Evolutionary conservation across 371 early-diverging fungal species (phyloP), one percentile per base, ranked within the genome.

Genomic region (Mucor saturninus): DNA sequence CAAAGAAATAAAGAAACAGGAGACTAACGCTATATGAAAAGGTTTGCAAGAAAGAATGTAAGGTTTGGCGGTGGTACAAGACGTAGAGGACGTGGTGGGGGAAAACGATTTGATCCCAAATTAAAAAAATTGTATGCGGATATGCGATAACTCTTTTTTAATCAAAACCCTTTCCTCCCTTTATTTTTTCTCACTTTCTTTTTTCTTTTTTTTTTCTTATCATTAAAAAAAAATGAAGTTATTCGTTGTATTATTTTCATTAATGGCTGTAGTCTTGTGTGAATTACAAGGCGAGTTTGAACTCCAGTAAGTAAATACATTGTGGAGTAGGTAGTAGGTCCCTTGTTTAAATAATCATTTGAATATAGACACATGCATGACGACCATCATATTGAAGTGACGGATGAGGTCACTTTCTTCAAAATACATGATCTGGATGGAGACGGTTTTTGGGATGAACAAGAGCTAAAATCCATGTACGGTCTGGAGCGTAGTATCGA

Each of bases 341-440:
- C 3, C 13, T 38, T 39, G 21, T 9, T 26, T 21, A 21, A 21
- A 32, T 31, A 7, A 56, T 21, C 21, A 21, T 21, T 21, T 21
- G 21, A 21, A 2, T 13, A 26, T 38, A 79, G 76, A 21, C 80
- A 76, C 55, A 76, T 79, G 80, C 51, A 53, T 0, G 70, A 74
- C 15, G 56, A 56, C 0, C 72, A 85, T 59, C 51, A 75, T 46
- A 55, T 83, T 60, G 50, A 77, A 62, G 55, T 80, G 50, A 55
- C 71, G 48, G 69, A 77, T 62, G 68, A 79, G 68, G 61, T 83
- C 31, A 31, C 71, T 7, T 69, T 73, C 60, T 72, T 84, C 66
- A 73, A 73, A 59, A 45, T 81, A 59, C 74, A 75, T 55, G 77
- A 84, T 56, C 21, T 76, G 54, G 32, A 86, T 49, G 43, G 78